Evolutionary conservation across 441 rosid species (phyloP).

Genomic region (Hura crepitans): DNA sequence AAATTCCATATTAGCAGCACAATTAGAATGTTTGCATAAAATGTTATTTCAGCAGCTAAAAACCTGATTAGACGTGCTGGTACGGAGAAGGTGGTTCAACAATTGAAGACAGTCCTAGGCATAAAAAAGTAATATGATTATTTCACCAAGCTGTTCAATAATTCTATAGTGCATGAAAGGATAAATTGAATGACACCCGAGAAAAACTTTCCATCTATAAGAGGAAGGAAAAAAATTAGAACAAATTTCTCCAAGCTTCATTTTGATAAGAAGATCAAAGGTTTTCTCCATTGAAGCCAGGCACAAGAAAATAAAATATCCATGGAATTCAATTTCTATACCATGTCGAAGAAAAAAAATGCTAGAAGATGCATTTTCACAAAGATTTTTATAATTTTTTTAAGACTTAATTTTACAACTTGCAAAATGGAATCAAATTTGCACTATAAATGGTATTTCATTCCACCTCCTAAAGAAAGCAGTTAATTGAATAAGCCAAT

Average conservation of each 20-base stretch:
- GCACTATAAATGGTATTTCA: neutral
- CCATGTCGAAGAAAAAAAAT: neutral
- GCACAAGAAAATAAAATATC: neutral
- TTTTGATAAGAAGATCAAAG: neutral
- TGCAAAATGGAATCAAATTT: neutral
- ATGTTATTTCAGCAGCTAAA: conserved; percentile 22
- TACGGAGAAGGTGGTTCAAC: conserved; percentile 86
- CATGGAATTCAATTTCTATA: neutral
- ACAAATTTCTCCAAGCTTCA: neutral
- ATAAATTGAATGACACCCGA: conserved; percentile 17
- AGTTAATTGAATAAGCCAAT: neutral
- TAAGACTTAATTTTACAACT: neutral
- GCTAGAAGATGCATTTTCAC: neutral
- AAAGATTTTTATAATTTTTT: neutral
- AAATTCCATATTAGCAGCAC: conserved; percentile 28
- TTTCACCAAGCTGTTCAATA: conserved; percentile 6
- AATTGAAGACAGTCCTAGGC: conserved; percentile 85
- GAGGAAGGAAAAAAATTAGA: neutral
- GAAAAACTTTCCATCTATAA: neutral
- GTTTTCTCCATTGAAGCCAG: neutral
- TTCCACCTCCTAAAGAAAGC: neutral
- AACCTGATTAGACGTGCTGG: conserved; percentile 87
- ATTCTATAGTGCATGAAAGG: conserved; percentile 11
- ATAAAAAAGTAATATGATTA: conserved; percentile 14
- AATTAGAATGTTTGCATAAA: neutral